Percentiles rank a stretch among this genome's conserved stretches.
Conservation (phyloP, 2,329 filamentous ascomycete species). For the Dactylellina sp. region DNA sequence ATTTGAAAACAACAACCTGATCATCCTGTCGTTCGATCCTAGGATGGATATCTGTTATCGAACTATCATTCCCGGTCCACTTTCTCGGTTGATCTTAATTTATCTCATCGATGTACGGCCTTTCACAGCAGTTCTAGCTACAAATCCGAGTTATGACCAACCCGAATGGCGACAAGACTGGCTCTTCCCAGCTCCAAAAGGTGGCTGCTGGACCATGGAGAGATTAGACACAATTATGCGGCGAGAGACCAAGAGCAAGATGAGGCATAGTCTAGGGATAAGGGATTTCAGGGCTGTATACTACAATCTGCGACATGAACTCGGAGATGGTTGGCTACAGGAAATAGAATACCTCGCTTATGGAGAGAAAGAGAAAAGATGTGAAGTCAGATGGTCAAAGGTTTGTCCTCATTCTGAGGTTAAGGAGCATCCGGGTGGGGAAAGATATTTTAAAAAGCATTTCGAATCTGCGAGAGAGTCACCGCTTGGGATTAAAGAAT, state of each 20-base stretch:
- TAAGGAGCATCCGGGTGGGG: slow-evolving; percentile 9
- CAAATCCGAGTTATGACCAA: slow-evolving; percentile 8
- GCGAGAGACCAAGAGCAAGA: slow-evolving; percentile 18
- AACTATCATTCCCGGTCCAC: slow-evolving; percentile 39
- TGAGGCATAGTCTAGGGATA: slow-evolving; percentile 16
- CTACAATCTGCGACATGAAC: slow-evolving; percentile 1
- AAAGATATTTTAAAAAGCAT: slow-evolving; percentile 19
- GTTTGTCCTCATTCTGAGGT: slow-evolving; percentile 4
- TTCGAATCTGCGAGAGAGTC: slow-evolving; percentile 17
- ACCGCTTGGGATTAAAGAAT: not conserved
- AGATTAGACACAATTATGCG: slow-evolving; percentile 24
- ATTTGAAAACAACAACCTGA: slow-evolving; percentile 39
- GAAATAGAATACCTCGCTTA: slow-evolving; percentile 5
- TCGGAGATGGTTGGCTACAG: slow-evolving; percentile 41
- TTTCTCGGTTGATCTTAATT: slow-evolving; percentile 37
- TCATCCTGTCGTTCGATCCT: slow-evolving; percentile 15
- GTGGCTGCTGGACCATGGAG: slow-evolving; percentile 28
- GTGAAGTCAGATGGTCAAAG: slow-evolving; percentile 24
- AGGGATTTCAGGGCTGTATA: slow-evolving; percentile 43
- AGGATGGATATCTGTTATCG: slow-evolving; percentile 1
- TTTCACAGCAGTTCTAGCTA: slow-evolving; percentile 13
- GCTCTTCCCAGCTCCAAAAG: slow-evolving; percentile 30
- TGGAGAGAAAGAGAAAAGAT: not conserved
- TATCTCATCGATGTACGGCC: slow-evolving; percentile 44
- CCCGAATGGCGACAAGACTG: slow-evolving; percentile 32